Evolutionary conservation across 345 rosid genomes (phyloP), one percentile per base, ranked within the genome.

Genomic region (Rhodamnia argentea): DNA sequence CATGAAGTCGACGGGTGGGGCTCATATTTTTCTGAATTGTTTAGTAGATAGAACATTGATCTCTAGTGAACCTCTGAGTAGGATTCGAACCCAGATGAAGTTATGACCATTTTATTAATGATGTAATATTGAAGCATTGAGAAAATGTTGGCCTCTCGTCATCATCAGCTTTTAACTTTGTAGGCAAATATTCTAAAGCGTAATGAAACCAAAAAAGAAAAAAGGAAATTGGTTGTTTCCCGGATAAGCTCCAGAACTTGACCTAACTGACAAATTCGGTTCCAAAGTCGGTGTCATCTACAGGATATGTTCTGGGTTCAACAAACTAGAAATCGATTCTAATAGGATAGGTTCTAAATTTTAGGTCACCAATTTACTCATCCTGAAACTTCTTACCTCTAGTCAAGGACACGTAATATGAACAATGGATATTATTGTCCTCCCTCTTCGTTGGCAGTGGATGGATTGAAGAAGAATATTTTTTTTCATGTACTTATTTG

Each of bases 201-300:
- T 22, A 32, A 2, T 70, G 1, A 32, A 32, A 64, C 6, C 6
- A 29, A 7, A 32, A 32, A 64, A 1, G 3, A 16, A 16, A 7
- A 1, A 27, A 62, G 29, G 1, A 16, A 64, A 29, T 15, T 8
- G 5, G 3, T 5, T 4, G 2, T 15, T 64, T 64, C 37, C 10
- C 10, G 0, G 1, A 20, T 32, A 32, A 23, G 2, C 13, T 0
- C 4, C 9, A 0, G 3, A 64, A 64, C 11, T 2, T 14, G 18
- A 62, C 1, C 18, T 1, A 1, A 62, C 22, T 0, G 6, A 26
- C 13, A 26, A 26, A 0, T 24, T 24, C 18, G 16, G 54, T 52
- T 52, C 16, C 56, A 53, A 16, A 6, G 16, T 52, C 20, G 4
- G 14, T 52, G 13, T 15, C 20, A 53, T 53, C 56, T 13, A 52